These are phyloP conservation scores for Cercophora newfieldiana DNA, from an alignment of 495 filamentous ascomycete genomes.

Conservation along the genomic window DNA sequence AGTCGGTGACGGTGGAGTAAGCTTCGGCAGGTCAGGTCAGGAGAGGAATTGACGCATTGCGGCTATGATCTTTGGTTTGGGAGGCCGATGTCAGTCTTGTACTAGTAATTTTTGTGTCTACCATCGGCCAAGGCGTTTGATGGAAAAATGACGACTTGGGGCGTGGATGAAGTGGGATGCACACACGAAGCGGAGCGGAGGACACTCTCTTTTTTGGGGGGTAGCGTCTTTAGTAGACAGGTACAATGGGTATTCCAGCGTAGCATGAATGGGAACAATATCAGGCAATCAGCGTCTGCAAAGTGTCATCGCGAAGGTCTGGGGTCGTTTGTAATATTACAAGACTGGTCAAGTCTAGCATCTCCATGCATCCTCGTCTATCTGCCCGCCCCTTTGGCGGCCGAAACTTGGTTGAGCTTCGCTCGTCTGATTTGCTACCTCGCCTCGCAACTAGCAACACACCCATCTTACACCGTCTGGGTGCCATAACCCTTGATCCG, in stretches of 20 bases:
- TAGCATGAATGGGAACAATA: background rate
- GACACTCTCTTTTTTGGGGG: background rate
- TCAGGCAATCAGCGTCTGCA: background rate
- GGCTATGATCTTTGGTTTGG: slow-evolving; percentile 2
- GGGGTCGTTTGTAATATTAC: background rate
- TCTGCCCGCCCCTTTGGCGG: background rate
- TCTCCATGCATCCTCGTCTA: background rate
- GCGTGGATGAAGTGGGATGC: background rate
- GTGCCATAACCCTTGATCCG: slow-evolving; percentile 63
- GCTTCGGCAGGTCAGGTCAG: background rate
- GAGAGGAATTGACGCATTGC: background rate
- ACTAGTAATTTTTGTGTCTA: slow-evolving; percentile 29
- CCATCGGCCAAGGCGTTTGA: slow-evolving; percentile 19
- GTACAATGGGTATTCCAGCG: background rate
- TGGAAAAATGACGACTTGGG: slow-evolving; percentile 10
- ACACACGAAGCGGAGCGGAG: slow-evolving; percentile 8
- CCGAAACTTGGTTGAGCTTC: background rate
- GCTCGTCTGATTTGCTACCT: background rate
- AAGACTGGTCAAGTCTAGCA: background rate
- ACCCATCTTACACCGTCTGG: slow-evolving; percentile 44
- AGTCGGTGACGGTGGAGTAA: slow-evolving; percentile 98
- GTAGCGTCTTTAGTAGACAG: background rate
- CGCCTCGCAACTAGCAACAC: slow-evolving; percentile 1
- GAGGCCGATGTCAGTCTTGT: slow-evolving; percentile 18
- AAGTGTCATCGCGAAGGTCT: background rate